These are phyloP conservation scores for Debaryomyces tyrocola DNA, from an alignment of 805 yeast genomes.

Conservation along the genomic window DNA sequence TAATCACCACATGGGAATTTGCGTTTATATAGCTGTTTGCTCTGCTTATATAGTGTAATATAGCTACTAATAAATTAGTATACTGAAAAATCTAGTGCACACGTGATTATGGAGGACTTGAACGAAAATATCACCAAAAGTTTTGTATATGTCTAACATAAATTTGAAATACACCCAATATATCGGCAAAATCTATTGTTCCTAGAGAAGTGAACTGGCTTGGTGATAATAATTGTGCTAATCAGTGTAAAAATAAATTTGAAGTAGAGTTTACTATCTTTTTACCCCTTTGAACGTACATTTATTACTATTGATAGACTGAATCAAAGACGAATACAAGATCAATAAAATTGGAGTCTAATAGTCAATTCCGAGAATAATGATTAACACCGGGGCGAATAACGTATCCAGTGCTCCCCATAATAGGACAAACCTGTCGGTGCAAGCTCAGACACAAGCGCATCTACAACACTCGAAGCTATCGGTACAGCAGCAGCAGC, in stretches of 20 bases:
- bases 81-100: background rate
- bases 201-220: background rate
- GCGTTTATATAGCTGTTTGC: too few species aligned
- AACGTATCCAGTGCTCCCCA: conserved; percentile 10
- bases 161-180: background rate
- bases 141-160: background rate
- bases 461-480: conserved; percentile 1
- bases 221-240: background rate
- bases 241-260: background rate
- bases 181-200: background rate
- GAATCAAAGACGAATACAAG: too few species aligned
- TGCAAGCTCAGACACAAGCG: conserved; percentile 1
- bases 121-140: background rate
- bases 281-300: too few species aligned
- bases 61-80: background rate
- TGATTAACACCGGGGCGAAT: conserved; percentile 11
- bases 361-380: background rate
- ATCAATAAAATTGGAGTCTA: background rate
- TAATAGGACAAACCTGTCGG: conserved; percentile 17
- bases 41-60: background rate
- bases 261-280: background rate
- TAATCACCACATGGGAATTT: too few species aligned
- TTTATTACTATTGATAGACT: too few species aligned
- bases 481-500: conserved; percentile 10
- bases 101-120: background rate